Conservation (phyloP, 176 grass and related monocot genomes). For the Chrysopogon serrulatus region DNA sequence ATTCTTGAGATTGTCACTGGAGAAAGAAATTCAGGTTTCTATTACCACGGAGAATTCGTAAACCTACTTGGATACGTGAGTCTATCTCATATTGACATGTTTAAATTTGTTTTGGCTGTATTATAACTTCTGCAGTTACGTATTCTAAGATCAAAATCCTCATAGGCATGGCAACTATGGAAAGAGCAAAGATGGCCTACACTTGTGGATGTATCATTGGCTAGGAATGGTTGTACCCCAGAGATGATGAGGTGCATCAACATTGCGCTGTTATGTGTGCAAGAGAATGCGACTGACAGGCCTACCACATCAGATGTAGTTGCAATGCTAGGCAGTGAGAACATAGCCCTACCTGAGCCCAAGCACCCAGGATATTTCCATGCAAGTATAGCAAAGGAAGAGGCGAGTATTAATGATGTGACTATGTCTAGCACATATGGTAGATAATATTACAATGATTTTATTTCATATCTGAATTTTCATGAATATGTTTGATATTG, state of each 20-base stretch:
- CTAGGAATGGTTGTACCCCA: background rate
- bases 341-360: background rate
- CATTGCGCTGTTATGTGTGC: background rate
- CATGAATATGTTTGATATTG: background rate
- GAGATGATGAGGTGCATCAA: conserved; percentile 7
- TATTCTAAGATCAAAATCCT: background rate
- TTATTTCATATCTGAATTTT: background rate
- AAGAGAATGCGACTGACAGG: background rate
- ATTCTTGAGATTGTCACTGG: background rate
- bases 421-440: background rate
- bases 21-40: background rate
- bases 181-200: background rate
- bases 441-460: background rate
- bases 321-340: background rate
- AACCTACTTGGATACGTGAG: background rate
- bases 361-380: conserved; percentile 9
- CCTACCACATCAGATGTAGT: background rate
- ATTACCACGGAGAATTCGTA: background rate
- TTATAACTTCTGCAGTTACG: background rate
- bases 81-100: background rate
- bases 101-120: background rate
- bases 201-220: background rate
- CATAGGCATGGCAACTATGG: background rate
- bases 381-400: background rate
- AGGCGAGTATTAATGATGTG: background rate